Percentiles rank a stretch among this genome's conserved stretches.
Conservation (phyloP, 768 basidiomycete species). For the Rhodotorula graminis region DNA sequence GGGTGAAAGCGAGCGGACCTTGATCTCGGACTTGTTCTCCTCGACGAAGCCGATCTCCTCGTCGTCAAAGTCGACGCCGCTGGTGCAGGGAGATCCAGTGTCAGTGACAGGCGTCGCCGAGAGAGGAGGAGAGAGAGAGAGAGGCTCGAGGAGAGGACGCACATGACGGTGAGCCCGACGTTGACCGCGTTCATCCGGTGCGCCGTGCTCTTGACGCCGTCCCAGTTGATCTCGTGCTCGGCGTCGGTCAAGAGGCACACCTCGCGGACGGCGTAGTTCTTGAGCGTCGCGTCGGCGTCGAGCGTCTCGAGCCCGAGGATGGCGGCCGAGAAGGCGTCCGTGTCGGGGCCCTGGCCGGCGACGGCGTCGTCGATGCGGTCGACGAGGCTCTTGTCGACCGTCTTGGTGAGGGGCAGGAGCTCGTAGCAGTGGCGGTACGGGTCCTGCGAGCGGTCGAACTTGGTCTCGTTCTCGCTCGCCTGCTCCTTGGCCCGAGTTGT, state of each 20-base stretch:
- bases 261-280: conserved; percentile 80
- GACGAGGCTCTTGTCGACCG: conserved; percentile 62
- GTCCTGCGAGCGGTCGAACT: conserved; percentile 64
- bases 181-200: conserved; percentile 60
- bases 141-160: conserved; percentile 12
- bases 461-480: conserved; percentile 41
- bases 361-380: conserved; percentile 64
- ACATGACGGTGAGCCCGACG: conserved; percentile 69
- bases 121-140: background rate
- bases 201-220: conserved; percentile 53
- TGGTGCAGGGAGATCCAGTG: conserved; percentile 45
- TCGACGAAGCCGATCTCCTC: conserved; percentile 61
- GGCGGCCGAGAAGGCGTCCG: conserved; percentile 65
- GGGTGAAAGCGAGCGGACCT: conserved; percentile 54
- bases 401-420: conserved; percentile 63
- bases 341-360: conserved; percentile 18
- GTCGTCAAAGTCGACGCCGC: conserved; percentile 86
- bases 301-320: conserved; percentile 83
- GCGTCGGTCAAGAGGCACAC: conserved; percentile 81
- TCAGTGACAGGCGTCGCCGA: background rate
- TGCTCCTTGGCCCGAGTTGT: conserved; percentile 19
- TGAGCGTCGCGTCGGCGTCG: conserved; percentile 56
- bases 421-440: conserved; percentile 62
- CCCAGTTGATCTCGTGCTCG: conserved; percentile 70
- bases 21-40: conserved; percentile 64